Conservation (phyloP, 139 green algal species). For the Zygnema cylindricum region DNA sequence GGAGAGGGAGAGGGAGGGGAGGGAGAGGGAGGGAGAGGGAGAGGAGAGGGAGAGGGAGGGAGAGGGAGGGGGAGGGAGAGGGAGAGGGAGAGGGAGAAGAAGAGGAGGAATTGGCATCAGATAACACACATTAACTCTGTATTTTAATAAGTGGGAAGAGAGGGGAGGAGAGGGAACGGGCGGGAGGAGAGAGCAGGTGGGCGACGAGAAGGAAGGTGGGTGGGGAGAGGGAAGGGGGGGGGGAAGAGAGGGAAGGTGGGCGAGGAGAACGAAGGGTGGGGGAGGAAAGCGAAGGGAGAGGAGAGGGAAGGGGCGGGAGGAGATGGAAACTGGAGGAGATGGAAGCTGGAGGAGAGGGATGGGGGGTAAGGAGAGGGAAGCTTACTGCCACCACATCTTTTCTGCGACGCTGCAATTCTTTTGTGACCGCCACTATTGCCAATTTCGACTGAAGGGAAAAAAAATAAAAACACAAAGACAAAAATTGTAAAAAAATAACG, state of each 20-base stretch:
- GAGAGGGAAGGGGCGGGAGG: not conserved
- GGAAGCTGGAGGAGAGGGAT: no score
- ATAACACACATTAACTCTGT: no score
- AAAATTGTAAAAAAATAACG: not conserved
- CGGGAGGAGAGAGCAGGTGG: no score
- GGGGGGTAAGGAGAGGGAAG: not conserved
- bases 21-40: no score
- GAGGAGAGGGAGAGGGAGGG: constrained; percentile 4
- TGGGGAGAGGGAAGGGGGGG: not conserved
- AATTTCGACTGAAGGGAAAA: constrained; percentile 40
- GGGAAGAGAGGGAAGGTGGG: no score
- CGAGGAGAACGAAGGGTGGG: not conserved
- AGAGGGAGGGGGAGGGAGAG: not conserved
- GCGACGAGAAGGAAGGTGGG: constrained; percentile 19
- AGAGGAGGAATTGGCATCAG: no score
- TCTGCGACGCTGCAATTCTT: constrained; percentile 42
- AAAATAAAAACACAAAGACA: not conserved
- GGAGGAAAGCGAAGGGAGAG: not conserved
- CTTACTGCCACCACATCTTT: constrained; percentile 25
- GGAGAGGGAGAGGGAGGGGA: no score
- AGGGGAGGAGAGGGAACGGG: no score
- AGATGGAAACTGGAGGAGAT: not conserved
- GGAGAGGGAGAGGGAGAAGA: not conserved
- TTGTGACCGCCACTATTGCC: constrained; percentile 44
- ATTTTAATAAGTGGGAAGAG: no score